Percentiles rank a stretch among this genome's conserved stretches.
These are phyloP conservation scores for Mrakia blollopis DNA, from an alignment of 768 basidiomycete genomes.

Conservation along the genomic window DNA sequence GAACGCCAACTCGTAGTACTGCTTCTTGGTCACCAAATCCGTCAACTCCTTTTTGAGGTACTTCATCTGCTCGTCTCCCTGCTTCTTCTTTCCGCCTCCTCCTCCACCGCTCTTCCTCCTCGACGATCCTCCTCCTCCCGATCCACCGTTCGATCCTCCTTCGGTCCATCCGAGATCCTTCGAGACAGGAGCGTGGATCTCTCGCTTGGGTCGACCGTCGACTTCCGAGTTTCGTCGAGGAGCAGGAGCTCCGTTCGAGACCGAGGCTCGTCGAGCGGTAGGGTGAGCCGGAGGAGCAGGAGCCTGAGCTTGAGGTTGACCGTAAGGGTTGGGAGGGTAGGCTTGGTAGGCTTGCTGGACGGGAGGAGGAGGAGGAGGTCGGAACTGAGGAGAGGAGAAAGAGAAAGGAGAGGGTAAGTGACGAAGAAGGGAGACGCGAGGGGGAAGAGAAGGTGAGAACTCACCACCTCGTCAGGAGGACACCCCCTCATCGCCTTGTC, in stretches of 20 bases:
- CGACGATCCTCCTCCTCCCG: constrained; percentile 51
- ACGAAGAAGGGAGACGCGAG: background rate
- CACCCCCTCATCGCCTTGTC: constrained; percentile 82
- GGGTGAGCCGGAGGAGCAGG: constrained; percentile 50
- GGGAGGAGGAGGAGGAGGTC: constrained; percentile 17
- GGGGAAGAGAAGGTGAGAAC: constrained; percentile 35
- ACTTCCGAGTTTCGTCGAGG: constrained; percentile 62
- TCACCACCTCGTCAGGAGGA: constrained; percentile 70
- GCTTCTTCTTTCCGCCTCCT: constrained; percentile 38
- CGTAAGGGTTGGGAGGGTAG: constrained; percentile 33
- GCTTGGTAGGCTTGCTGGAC: constrained; percentile 30
- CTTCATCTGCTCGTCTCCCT: constrained; percentile 73
- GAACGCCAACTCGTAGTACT: constrained; percentile 63
- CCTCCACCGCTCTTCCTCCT: constrained; percentile 42
- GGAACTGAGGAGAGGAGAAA: background rate
- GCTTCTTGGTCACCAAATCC: constrained; percentile 68
- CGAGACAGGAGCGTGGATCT: constrained; percentile 91
- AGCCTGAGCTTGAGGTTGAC: constrained; percentile 38
- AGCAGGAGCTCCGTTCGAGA: constrained; percentile 54
- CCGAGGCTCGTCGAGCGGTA: constrained; percentile 61
- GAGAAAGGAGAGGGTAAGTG: background rate
- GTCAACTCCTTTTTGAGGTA: constrained; percentile 70
- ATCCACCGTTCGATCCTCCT: constrained; percentile 61
- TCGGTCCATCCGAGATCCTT: constrained; percentile 71
- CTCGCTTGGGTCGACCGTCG: constrained; percentile 77